phyloP scores from a whole-genome alignment of 2,329 filamentous ascomycete genomes.

The Emmonsiellopsis sp. region DNA sequence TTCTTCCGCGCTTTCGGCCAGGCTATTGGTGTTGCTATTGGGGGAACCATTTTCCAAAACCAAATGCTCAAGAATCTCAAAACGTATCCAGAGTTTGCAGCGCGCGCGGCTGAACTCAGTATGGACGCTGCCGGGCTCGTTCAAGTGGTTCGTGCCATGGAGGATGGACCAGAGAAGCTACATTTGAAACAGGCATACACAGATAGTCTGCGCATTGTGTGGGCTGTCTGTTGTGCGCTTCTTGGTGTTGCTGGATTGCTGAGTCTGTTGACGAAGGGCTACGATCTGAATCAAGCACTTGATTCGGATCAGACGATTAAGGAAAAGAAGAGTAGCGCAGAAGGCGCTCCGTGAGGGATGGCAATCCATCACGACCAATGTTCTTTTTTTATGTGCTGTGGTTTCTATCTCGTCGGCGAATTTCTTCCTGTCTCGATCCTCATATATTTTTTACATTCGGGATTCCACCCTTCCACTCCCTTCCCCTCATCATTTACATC shows the following conservation, averaged over 20 bases:
- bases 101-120: constrained; percentile 42
- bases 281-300: constrained; percentile 39
- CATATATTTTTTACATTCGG: too few relatives aligned
- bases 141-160: constrained; percentile 48
- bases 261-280: constrained; percentile 45
- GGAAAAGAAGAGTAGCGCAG: constrained; percentile 21
- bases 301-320: constrained; percentile 42
- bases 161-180: constrained; percentile 30
- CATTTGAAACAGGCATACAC: constrained; percentile 46
- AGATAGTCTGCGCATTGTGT: constrained; percentile 46
- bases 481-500: too few relatives aligned
- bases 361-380: too few relatives aligned
- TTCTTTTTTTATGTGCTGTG: too few relatives aligned
- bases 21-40: constrained; percentile 56
- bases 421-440: too few relatives aligned
- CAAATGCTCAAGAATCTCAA: constrained; percentile 45
- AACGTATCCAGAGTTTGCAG: constrained; percentile 40
- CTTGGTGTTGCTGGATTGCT: constrained; percentile 42
- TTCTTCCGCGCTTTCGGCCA: constrained; percentile 60
- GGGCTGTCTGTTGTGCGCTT: constrained; percentile 48
- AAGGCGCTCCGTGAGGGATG: too few relatives aligned
- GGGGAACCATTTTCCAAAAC: constrained; percentile 63
- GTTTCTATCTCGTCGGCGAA: too few relatives aligned
- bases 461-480: too few relatives aligned
- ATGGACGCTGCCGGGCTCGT: constrained; percentile 52